These are phyloP conservation scores for Yamadazyma ubonensis DNA, from an alignment of 805 yeast genomes.

Conservation along the genomic window DNA sequence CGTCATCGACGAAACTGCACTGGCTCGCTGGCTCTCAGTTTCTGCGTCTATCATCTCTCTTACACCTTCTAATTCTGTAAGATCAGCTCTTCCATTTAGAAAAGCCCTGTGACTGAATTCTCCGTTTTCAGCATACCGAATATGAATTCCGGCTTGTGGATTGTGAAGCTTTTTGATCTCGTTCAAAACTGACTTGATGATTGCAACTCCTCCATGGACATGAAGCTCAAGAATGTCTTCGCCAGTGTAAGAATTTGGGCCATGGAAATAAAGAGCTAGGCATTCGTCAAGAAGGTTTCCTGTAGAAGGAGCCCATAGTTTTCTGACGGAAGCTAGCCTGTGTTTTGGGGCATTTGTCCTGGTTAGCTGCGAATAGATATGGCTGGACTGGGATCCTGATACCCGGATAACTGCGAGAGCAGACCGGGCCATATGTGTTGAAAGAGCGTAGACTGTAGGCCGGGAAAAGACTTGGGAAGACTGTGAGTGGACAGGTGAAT, in stretches of 20 bases:
- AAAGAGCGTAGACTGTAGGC: constrained; percentile 89
- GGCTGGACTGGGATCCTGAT: constrained; percentile 64
- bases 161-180: constrained; percentile 59
- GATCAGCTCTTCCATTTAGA: constrained; percentile 75
- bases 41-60: constrained; percentile 89
- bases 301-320: constrained; percentile 46
- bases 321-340: constrained; percentile 57
- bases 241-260: constrained; percentile 86
- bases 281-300: constrained; percentile 70
- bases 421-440: constrained; percentile 77
- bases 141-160: constrained; percentile 34
- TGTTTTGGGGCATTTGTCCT: constrained; percentile 41
- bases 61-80: constrained; percentile 89
- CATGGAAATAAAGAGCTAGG: constrained; percentile 61
- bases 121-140: constrained; percentile 88
- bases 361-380: constrained; percentile 51
- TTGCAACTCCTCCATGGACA: constrained; percentile 91
- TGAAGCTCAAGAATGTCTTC: constrained; percentile 91
- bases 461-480: background rate
- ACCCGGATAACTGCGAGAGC: constrained; percentile 86
- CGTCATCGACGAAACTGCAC: constrained; percentile 69
- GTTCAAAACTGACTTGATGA: constrained; percentile 62
- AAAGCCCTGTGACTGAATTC: constrained; percentile 90
- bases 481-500: no score
- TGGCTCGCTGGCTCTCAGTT: constrained; percentile 80